Evolutionary conservation across 306 rosid genomes (phyloP), one percentile per base, ranked within the genome.

Genomic region (Cajanus cajan): DNA sequence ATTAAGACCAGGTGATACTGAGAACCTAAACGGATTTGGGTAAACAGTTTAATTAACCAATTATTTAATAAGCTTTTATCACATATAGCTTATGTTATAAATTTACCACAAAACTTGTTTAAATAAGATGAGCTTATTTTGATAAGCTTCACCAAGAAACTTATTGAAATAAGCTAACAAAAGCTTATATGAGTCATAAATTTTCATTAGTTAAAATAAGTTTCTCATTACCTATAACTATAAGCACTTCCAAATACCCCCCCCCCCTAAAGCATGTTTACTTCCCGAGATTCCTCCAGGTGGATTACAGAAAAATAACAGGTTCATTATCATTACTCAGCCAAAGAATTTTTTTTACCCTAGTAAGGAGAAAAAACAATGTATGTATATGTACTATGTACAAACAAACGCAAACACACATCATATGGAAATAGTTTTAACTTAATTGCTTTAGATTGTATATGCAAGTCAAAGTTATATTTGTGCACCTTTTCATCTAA

Each of bases 401-500:
- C 41, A 15, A 0, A n/a, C 36, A 14, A 31, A 21, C 0, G 7
- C 33, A 36, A 4, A 28, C 15, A 18, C 25, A 43, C 15, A 70
- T 69, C 70, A 54, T 55, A 43, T 16, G 59, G 54, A 52, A 63
- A 64, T 22, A 41, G 21, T 81, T 41, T 71, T 66, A 55, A 72
- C 33, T 18, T 16, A 34, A 18, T 80, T 22, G 33, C 72, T 66
- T 5, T 21, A 14, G 19, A 50, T 64, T 64, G 58, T 47, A 33
- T 50, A 79, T 55, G 7, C 78, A 74, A 31, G 54, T 37, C 58
- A 8, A 65, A 76, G 83, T 62, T 73, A 82, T 64, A 66, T 63
- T 70, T 39, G 19, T 9, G 24, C 73, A 94, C 98, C 98, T 92
- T 94, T 81, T 90, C 97, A 84, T 94, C 98, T 45, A 94, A 86